Evolutionary conservation across 306 rosid species (phyloP), one percentile per base, ranked within the genome.

Genomic region (Cyclanthera cordifolia): DNA sequence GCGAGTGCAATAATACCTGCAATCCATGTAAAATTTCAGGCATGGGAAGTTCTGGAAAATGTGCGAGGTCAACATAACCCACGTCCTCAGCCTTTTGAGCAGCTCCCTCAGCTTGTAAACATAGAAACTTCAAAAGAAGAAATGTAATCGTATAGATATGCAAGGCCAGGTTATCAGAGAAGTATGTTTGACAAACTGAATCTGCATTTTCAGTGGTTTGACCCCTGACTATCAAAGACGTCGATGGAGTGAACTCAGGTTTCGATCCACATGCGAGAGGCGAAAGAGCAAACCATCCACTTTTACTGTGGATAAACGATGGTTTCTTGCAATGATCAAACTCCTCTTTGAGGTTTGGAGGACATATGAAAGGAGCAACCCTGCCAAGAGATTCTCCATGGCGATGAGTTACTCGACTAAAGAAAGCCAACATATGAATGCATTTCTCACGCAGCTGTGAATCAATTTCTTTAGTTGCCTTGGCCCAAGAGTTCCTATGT

Each of bases 1-100:
- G 66, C 8, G 27, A 46, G 70, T 53, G 54, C 27, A 13, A 43
- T 14, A 39, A 23, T 80, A 87, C 98, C 94, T 90, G 96, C 69
- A 89, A 78, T 52, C 96, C 98, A 55, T 93, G 95, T 80, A 89
- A 82, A 73, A 93, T 93, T 77, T 89, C 98, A 66, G 91, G 98
- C 96, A 89, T 84, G 6, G 96, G 98, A 70, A 93, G 95, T 82
- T 89, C 94, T 7, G 96, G 96, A 86, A 93, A 93, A 86, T 86
- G 89, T 53, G 95, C 86, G 78, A 86, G 91, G 83, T 93, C 98
- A 70, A 93, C 84, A 78, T 81, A 89, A 15, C 96, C 96, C 64
- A 83, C 89, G 79, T 89, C 98, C 87, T 89, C 90, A 7, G 96
- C 95, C 83, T 90, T 84, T 84, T 73, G 83, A 74, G 91, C 83